phyloP scores from a whole-genome alignment of 2,329 filamentous ascomycete genomes.

The Zelopaecilomyces penicillatus region DNA sequence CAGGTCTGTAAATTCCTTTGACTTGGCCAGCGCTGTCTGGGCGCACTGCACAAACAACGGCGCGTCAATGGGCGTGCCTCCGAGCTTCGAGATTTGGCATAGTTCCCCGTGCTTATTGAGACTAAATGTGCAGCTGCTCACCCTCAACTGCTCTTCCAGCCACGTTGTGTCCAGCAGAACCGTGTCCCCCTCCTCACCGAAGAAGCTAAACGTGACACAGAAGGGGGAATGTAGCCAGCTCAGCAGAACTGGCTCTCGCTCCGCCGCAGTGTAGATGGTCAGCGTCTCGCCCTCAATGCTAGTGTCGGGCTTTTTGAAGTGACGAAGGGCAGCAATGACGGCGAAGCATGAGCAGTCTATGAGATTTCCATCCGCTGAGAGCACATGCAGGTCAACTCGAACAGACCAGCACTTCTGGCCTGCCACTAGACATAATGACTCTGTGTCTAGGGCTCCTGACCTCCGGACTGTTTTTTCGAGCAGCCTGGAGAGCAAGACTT shows the following conservation, averaged over 20 bases:
- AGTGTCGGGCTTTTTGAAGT: slow-evolving; percentile 87
- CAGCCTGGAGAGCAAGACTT: slow-evolving; percentile 76
- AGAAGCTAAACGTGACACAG: slow-evolving; percentile 85
- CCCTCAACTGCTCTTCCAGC: slow-evolving; percentile 68
- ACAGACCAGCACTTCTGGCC: slow-evolving; percentile 88
- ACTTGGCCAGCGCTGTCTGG: slow-evolving; percentile 65
- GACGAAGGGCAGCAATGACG: slow-evolving; percentile 77
- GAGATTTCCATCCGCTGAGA: slow-evolving; percentile 85
- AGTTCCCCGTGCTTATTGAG: slow-evolving; percentile 86
- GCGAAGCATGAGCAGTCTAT: slow-evolving; percentile 81
- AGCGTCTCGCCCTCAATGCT: slow-evolving; percentile 76
- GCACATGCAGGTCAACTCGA: slow-evolving; percentile 82
- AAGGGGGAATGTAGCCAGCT: slow-evolving; percentile 89
- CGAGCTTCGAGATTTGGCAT: slow-evolving; percentile 84
- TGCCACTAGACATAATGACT: slow-evolving; percentile 88
- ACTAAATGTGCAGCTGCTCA: slow-evolving; percentile 69
- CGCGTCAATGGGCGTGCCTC: slow-evolving; percentile 75
- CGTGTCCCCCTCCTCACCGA: slow-evolving; percentile 57
- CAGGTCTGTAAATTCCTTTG: slow-evolving; percentile 67
- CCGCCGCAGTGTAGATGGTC: slow-evolving; percentile 73
- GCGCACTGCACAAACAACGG: slow-evolving; percentile 69
- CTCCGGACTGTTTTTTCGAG: slow-evolving; percentile 92
- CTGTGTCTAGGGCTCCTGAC: slow-evolving; percentile 86
- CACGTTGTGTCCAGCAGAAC: slow-evolving; percentile 64
- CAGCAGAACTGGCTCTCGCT: slow-evolving; percentile 83